Evolutionary conservation across 345 rosid species (phyloP), one percentile per base, ranked within the genome.

Genomic region (Alliaria petiolata): DNA sequence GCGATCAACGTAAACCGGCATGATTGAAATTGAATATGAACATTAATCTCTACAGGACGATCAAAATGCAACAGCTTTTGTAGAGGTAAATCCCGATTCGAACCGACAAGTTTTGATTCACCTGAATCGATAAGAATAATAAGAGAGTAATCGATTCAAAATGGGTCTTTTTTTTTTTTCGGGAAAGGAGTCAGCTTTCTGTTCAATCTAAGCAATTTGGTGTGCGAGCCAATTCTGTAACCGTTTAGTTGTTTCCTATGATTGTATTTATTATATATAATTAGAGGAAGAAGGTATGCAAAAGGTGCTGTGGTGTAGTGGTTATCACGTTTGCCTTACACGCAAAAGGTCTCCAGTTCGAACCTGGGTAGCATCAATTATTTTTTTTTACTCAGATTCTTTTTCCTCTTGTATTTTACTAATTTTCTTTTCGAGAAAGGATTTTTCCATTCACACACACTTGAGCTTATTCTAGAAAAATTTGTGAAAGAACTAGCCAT

Each of bases 1-100:
- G 26, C 90, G 95, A 83, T 83, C 80, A 75, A 88, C 68, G 85
- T 86, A 86, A 78, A 83, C 74, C 43, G 86, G 83, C 97, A 90
- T 90, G 70, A 15, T 71, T 75, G 36, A 50, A 69, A 62, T 62
- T 45, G 74, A 69, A 45, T 72, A 67, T 58, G 71, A 82, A 76
- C 82, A 81, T 83, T 75, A 81, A 85, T 80, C 67, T 63, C 31
- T 54, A 36, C 2, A 56, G 26, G 71, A 70, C 25, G 53, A 65
- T 34, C 36, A 10, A 28, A 65, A 39, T 10, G 62, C 31, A 62
- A 36, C 14, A n/a, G 7, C 11, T 16, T 49, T 58, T 46, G 22
- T 17, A 17, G 26, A 45, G 20, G 51, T 8, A 42, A 15, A 56
- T 45, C 10, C 4, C 2, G 19, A 46, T 55, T 69, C 55, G 13